phyloP scores from a whole-genome alignment of 2,329 filamentous ascomycete species.

The Cladobotryum protrusum region DNA sequence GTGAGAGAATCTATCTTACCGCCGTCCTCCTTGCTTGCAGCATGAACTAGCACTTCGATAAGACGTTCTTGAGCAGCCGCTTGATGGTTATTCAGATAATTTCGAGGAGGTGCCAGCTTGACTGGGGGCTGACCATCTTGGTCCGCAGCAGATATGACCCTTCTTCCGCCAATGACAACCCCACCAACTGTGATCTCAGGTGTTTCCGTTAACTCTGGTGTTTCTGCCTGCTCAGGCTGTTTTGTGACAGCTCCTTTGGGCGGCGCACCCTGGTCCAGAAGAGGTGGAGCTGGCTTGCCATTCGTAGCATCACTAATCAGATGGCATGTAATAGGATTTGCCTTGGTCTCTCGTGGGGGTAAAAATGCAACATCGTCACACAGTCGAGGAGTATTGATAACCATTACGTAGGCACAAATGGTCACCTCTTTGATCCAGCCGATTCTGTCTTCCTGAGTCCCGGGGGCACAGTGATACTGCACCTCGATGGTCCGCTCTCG shows the following conservation, averaged over 20 bases:
- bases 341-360: slow-evolving; percentile 69
- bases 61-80: slow-evolving; percentile 6
- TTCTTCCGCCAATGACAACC: slow-evolving; percentile 45
- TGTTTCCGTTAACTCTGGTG: background rate
- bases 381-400: slow-evolving; percentile 80
- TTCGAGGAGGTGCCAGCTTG: slow-evolving; percentile 40
- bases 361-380: slow-evolving; percentile 83
- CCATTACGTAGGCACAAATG: slow-evolving; percentile 89
- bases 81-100: slow-evolving; percentile 17
- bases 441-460: slow-evolving; percentile 66
- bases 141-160: slow-evolving; percentile 39
- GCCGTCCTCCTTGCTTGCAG: slow-evolving; percentile 48
- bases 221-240: background rate
- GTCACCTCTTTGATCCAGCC: slow-evolving; percentile 89
- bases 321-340: slow-evolving; percentile 70
- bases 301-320: slow-evolving; percentile 52
- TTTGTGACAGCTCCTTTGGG: slow-evolving; percentile 18
- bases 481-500: slow-evolving; percentile 78
- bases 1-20: slow-evolving; percentile 56
- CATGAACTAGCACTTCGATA: slow-evolving; percentile 41
- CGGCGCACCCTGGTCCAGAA: slow-evolving; percentile 28
- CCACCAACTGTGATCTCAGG: slow-evolving; percentile 43
- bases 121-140: slow-evolving; percentile 42
- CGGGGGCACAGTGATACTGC: slow-evolving; percentile 72
- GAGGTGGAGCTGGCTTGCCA: slow-evolving; percentile 22